Percentiles rank a stretch among this genome's conserved stretches.
Evolutionary conservation across 768 basidiomycete genomes (phyloP).

Genomic region (Suillus alpinus): DNA sequence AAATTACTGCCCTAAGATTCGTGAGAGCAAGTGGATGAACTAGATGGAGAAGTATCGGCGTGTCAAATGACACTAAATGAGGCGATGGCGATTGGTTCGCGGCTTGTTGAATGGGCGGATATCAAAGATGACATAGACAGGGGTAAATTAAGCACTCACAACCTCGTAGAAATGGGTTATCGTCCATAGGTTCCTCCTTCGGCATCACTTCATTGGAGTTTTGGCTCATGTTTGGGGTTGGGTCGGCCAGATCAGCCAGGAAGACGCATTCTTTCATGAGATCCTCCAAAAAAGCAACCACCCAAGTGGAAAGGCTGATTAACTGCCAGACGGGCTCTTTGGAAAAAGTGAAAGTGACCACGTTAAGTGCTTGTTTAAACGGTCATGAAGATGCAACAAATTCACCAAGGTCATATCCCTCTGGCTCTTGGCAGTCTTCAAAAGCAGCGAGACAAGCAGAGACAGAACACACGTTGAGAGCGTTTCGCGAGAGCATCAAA

Average conservation of each 20-base stretch:
- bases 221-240: not conserved
- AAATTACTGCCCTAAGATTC: slow-evolving; percentile 47
- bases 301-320: slow-evolving; percentile 59
- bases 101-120: slow-evolving; percentile 17
- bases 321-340: slow-evolving; percentile 75
- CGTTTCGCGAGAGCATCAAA: slow-evolving; percentile 53
- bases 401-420: slow-evolving; percentile 63
- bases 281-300: slow-evolving; percentile 57
- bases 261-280: slow-evolving; percentile 54
- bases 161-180: slow-evolving; percentile 19
- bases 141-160: slow-evolving; percentile 23
- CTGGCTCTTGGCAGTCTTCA: slow-evolving; percentile 60
- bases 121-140: slow-evolving; percentile 40
- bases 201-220: slow-evolving; percentile 8
- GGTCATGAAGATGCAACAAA: not conserved
- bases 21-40: slow-evolving; percentile 59
- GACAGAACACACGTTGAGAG: slow-evolving; percentile 66
- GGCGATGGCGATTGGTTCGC: slow-evolving; percentile 10
- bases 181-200: slow-evolving; percentile 29
- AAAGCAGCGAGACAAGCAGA: slow-evolving; percentile 61
- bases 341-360: not conserved
- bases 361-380: slow-evolving; percentile 4
- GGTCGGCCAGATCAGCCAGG: slow-evolving; percentile 24
- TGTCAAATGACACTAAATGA: slow-evolving; percentile 22
- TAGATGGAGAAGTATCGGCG: slow-evolving; percentile 54